Conservation (phyloP, 1,139 yeast species). For the Suhomyces maxii region DNA sequence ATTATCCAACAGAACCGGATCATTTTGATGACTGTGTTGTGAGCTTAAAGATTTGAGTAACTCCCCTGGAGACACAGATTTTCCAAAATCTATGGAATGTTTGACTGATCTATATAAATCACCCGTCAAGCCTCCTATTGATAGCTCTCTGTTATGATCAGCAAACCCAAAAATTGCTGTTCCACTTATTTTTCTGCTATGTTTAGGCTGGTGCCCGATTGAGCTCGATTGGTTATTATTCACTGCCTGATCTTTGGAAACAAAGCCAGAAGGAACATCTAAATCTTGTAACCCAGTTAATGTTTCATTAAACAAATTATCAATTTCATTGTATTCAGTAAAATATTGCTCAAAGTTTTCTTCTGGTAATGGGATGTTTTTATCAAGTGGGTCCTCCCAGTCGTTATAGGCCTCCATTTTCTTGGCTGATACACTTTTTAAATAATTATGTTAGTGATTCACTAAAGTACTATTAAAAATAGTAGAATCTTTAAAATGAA, state of each 20-base stretch:
- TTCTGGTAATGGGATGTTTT: conserved; percentile 40
- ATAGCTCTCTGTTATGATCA: conserved; percentile 53
- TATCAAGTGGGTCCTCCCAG: conserved; percentile 29
- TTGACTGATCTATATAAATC: conserved; percentile 22
- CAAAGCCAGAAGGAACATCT: conserved; percentile 45
- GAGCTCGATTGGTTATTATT: conserved; percentile 1
- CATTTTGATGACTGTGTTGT: conserved; percentile 9
- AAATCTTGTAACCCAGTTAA: conserved; percentile 49
- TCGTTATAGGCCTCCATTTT: conserved; percentile 29
- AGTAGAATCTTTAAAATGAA: neutral
- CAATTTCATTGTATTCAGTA: conserved; percentile 37
- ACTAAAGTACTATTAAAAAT: neutral
- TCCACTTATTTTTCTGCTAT: conserved; percentile 50
- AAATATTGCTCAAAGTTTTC: conserved; percentile 45
- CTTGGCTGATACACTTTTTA: neutral
- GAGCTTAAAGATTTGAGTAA: conserved; percentile 22
- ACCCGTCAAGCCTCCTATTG: conserved; percentile 41
- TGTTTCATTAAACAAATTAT: conserved; percentile 45
- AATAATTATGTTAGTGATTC: too few relatives aligned
- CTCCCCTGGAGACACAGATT: conserved; percentile 40
- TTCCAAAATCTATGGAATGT: conserved; percentile 23
- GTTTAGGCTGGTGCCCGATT: conserved; percentile 19
- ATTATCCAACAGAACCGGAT: conserved; percentile 9
- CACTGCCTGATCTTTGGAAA: conserved; percentile 4
- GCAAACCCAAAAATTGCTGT: conserved; percentile 65